A percentile compares a stretch with the other conserved stretches of the same genome.
Evolutionary conservation across 352 stramenopile species (phyloP).

Genomic region (Globisporangium nodosum): DNA sequence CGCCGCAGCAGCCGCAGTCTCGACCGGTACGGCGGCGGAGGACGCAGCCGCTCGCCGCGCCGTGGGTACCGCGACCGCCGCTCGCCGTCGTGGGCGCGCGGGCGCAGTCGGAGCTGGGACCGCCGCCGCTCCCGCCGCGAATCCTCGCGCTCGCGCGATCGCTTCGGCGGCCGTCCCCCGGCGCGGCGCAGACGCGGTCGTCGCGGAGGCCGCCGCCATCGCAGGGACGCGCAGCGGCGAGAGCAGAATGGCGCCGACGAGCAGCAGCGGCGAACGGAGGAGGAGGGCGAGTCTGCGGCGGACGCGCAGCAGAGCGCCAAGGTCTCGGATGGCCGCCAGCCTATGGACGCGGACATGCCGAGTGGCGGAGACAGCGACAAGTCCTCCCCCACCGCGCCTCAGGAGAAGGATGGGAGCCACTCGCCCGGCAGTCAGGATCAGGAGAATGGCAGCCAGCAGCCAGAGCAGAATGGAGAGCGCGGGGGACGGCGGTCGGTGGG

Average conservation of each 20-base stretch:
- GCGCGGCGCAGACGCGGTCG: constrained; percentile 1
- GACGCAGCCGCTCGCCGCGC: constrained; percentile 7
- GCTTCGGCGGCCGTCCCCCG: background rate
- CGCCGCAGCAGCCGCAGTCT: constrained; percentile 8
- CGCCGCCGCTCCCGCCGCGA: constrained; percentile 1
- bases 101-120: constrained; percentile 2
- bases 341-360: background rate
- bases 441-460: background rate
- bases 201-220: constrained; percentile 2
- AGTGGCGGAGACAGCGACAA: background rate
- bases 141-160: constrained; percentile 13
- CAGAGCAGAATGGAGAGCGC: background rate
- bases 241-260: background rate
- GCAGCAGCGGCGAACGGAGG: background rate
- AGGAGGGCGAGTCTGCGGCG: background rate
- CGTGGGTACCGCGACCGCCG: constrained; percentile 3
- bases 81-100: constrained; percentile 3
- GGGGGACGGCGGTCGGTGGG: constrained; percentile 2
- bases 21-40: constrained; percentile 3
- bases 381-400: too few relatives aligned
- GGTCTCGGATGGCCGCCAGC: background rate
- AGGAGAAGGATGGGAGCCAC: background rate
- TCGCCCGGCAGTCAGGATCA: background rate
- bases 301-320: background rate
- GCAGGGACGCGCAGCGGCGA: background rate